These are phyloP conservation scores for Lachnum nothofagi DNA, from an alignment of 2,329 filamentous ascomycete species.

Conservation along the genomic window DNA sequence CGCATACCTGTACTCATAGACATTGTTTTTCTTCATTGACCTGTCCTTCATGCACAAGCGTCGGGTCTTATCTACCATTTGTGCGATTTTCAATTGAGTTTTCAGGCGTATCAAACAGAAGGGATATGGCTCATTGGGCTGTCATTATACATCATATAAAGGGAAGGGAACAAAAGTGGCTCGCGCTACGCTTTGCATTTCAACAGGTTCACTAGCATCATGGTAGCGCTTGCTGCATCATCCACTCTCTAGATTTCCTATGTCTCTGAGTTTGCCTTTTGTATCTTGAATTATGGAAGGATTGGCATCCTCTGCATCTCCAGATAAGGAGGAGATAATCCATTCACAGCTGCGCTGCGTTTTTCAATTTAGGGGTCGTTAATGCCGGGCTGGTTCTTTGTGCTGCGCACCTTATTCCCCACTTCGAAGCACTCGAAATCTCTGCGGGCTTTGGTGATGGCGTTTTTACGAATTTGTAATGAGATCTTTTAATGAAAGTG, in stretches of 20 bases:
- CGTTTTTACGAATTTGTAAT: background rate
- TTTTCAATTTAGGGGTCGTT: background rate
- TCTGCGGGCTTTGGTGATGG: background rate
- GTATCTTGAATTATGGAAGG: constrained; percentile 1
- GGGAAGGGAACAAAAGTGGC: constrained; percentile 32
- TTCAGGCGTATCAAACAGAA: constrained; percentile 25
- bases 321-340: background rate
- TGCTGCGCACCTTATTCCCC: background rate
- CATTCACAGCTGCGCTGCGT: constrained; percentile 2
- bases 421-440: background rate
- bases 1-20: constrained; percentile 17
- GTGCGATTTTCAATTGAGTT: constrained; percentile 14
- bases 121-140: constrained; percentile 14
- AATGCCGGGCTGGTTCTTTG: constrained; percentile 1
- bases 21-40: constrained; percentile 28
- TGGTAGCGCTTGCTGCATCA: background rate
- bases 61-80: constrained; percentile 11
- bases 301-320: constrained; percentile 8
- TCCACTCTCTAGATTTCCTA: constrained; percentile 22
- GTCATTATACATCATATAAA: constrained; percentile 29
- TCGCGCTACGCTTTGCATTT: constrained; percentile 31
- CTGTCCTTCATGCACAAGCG: constrained; percentile 12
- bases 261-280: constrained; percentile 8
- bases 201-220: constrained; percentile 6
- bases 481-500: background rate